Percentiles rank a stretch among this genome's conserved stretches.
Conservation (phyloP, 2,329 filamentous ascomycete genomes). For the Exophiala alcalophila region DNA sequence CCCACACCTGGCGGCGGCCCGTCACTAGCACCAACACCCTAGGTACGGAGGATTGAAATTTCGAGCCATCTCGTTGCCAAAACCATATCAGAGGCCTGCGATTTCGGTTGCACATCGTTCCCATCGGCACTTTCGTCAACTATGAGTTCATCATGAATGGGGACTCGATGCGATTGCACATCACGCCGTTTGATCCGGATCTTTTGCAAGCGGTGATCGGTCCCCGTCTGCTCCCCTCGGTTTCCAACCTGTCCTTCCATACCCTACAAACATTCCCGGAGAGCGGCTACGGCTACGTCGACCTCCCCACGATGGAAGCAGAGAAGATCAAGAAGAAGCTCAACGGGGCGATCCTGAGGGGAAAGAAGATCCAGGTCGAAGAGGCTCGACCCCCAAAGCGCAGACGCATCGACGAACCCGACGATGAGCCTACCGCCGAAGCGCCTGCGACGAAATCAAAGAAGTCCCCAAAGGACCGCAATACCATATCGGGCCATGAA, state of each 20-base stretch:
- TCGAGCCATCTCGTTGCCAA: too few relatives aligned
- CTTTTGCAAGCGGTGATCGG: constrained; percentile 72
- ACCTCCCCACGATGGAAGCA: constrained; percentile 75
- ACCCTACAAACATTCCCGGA: constrained; percentile 83
- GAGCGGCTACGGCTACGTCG: constrained; percentile 83
- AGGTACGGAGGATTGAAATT: too few relatives aligned
- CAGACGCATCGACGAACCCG: constrained; percentile 41
- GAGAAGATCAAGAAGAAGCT: constrained; percentile 90
- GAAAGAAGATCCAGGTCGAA: constrained; percentile 79
- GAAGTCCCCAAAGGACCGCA: constrained; percentile 49
- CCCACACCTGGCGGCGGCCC: too few relatives aligned
- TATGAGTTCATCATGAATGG: constrained; percentile 34
- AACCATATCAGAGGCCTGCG: too few relatives aligned
- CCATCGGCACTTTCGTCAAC: too few relatives aligned
- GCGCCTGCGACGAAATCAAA: constrained; percentile 32
- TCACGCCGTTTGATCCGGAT: constrained; percentile 74
- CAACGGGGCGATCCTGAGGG: constrained; percentile 80
- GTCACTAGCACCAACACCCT: too few relatives aligned
- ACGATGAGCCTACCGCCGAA: constrained; percentile 30
- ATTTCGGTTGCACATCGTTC: too few relatives aligned
- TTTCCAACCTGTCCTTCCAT: constrained; percentile 85
- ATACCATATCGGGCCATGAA: constrained; percentile 60
- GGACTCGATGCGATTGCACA: constrained; percentile 65
- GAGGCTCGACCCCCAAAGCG: constrained; percentile 67
- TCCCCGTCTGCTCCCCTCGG: constrained; percentile 61